Percentiles rank a stretch among this genome's conserved stretches.
Conservation (phyloP, 257 asterid genomes). For the Solanum bulbocastanum region DNA sequence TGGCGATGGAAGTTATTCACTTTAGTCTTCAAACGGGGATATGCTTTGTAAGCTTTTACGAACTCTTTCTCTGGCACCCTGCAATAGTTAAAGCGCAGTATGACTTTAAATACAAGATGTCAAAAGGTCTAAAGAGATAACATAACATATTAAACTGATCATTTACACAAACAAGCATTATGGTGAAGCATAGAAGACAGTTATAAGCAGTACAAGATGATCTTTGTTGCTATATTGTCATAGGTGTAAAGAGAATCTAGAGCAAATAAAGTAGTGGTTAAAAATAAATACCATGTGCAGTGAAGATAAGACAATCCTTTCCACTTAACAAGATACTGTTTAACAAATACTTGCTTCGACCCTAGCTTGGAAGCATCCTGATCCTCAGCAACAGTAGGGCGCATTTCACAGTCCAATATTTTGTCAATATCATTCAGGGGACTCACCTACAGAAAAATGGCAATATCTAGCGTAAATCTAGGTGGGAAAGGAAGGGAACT, state of each 20-base stretch:
- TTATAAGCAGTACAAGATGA: not conserved
- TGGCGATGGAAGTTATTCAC: slow-evolving; percentile 77
- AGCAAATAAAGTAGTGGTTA: not conserved
- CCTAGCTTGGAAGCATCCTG: slow-evolving; percentile 57
- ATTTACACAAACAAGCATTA: not conserved
- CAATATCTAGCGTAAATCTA: not conserved
- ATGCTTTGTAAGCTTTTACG: slow-evolving; percentile 74
- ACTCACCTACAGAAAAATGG: slow-evolving; percentile 46
- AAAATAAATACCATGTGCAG: slow-evolving; percentile 62
- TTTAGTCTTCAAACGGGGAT: slow-evolving; percentile 82
- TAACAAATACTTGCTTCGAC: slow-evolving; percentile 66
- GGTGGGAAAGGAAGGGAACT: not conserved
- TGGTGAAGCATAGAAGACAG: not conserved
- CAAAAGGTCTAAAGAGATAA: not conserved
- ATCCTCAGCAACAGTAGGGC: slow-evolving; percentile 65
- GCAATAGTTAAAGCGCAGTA: slow-evolving; percentile 11
- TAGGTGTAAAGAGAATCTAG: not conserved
- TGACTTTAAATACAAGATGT: not conserved
- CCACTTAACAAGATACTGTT: slow-evolving; percentile 95
- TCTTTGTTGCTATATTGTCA: not conserved
- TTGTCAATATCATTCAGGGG: slow-evolving; percentile 78
- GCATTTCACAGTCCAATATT: slow-evolving; percentile 85
- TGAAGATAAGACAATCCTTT: slow-evolving; percentile 89
- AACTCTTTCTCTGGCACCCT: slow-evolving; percentile 96
- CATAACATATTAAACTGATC: not conserved